Conservation (phyloP, 2,329 filamentous ascomycete genomes). For the Ilyonectria sp. region DNA sequence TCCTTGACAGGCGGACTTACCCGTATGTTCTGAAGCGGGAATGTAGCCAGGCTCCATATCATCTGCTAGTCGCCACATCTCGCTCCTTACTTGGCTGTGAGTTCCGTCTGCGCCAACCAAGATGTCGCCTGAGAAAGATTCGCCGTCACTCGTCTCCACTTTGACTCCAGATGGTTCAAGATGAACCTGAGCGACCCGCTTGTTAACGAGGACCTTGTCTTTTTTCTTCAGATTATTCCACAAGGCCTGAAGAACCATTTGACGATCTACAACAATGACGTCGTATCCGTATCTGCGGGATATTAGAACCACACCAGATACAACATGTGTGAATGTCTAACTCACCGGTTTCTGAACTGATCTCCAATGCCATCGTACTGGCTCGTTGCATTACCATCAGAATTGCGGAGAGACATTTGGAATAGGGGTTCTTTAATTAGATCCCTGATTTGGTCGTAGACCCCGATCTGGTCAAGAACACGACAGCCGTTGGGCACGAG, state of each 20-base stretch:
- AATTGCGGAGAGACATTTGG: constrained; percentile 15
- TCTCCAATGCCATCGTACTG: not conserved
- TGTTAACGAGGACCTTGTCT: constrained; percentile 31
- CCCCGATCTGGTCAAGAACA: constrained; percentile 62
- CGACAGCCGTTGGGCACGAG: constrained; percentile 59
- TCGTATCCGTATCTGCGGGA: constrained; percentile 40
- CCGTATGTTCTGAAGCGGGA: not conserved
- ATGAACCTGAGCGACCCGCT: constrained; percentile 29
- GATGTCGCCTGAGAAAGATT: constrained; percentile 48
- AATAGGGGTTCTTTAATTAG: not conserved
- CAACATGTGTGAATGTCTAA: not conserved
- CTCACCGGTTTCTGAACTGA: not conserved
- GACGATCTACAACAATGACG: constrained; percentile 53
- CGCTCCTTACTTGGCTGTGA: constrained; percentile 53
- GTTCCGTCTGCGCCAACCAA: constrained; percentile 58
- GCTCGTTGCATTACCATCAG: not conserved
- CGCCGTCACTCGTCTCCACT: constrained; percentile 52
- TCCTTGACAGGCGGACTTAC: not conserved
- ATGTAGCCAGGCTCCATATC: not conserved
- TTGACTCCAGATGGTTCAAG: constrained; percentile 27
- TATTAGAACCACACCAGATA: constrained; percentile 34
- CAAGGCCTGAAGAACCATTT: constrained; percentile 51
- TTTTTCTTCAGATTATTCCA: constrained; percentile 53
- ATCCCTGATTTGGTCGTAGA: constrained; percentile 38
- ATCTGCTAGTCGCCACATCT: constrained; percentile 35